Percentiles rank a stretch among this genome's conserved stretches.
Conservation (phyloP, 2,329 filamentous ascomycete genomes). For the Exophiala phaeomuriformis region DNA sequence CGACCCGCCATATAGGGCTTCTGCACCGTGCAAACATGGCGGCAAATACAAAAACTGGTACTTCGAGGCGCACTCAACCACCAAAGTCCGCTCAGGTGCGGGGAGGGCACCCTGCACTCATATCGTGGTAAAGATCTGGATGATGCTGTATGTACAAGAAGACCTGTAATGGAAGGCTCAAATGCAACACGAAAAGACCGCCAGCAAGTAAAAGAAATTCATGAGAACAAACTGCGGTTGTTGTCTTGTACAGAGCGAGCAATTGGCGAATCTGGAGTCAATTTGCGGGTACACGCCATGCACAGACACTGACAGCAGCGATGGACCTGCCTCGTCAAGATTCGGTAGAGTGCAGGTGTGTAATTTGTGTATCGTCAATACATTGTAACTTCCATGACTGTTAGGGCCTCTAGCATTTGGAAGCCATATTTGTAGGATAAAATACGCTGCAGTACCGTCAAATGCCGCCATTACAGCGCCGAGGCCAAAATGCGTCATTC, state of each 20-base stretch:
- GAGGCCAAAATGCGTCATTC: background rate
- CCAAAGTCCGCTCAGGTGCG: conserved; percentile 7
- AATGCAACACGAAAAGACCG: background rate
- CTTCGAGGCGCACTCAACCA: conserved; percentile 7
- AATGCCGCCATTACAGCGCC: background rate
- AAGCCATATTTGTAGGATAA: background rate
- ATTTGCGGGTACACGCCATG: background rate
- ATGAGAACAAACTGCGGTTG: background rate
- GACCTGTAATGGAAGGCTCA: background rate
- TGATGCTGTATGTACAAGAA: background rate
- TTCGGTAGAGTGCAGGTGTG: background rate
- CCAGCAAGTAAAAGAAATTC: background rate
- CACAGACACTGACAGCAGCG: background rate
- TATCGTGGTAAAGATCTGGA: conserved; percentile 3
- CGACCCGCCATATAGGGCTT: conserved; percentile 52
- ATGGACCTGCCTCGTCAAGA: background rate
- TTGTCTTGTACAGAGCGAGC: background rate
- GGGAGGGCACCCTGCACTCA: conserved; percentile 4
- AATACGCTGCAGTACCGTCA: too few relatives aligned
- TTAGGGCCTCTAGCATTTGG: background rate
- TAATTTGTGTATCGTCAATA: background rate
- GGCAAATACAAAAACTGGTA: conserved; percentile 5
- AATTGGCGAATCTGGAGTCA: background rate
- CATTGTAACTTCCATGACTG: background rate
- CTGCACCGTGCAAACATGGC: conserved; percentile 52